Evolutionary conservation across 345 rosid species (phyloP).

Genomic region (Crucihimalaya himalaica): DNA sequence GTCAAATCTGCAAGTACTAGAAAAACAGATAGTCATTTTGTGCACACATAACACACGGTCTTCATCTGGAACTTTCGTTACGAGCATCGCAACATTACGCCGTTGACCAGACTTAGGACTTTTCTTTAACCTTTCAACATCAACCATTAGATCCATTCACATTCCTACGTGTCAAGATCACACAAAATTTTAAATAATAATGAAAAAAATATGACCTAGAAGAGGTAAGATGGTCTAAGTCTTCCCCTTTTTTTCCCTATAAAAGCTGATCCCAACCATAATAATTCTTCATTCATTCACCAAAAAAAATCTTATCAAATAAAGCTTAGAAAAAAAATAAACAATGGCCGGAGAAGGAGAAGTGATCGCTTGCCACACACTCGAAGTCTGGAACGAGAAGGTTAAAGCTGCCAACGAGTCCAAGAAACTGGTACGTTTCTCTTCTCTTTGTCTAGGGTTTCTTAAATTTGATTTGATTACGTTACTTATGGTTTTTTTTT

Average conservation of each 20-base stretch:
- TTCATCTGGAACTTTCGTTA: not conserved
- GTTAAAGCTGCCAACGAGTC: conserved; percentile 46
- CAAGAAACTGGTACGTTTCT: conserved; percentile 49
- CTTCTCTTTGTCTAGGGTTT: not conserved
- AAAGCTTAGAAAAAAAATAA: not conserved
- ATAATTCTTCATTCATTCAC: not conserved
- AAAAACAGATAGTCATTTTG: not conserved
- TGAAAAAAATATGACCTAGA: not conserved
- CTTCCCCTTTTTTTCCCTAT: not conserved
- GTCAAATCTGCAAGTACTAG: not conserved
- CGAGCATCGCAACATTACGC: not conserved
- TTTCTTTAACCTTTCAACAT: not conserved
- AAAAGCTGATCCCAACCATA: not conserved
- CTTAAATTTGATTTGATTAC: not conserved
- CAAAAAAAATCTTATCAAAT: not conserved
- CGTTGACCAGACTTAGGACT: not conserved
- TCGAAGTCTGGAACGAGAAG: conserved; percentile 51
- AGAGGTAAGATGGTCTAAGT: not conserved
- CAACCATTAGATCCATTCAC: not conserved
- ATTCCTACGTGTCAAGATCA: not conserved
- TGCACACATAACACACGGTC: not conserved
- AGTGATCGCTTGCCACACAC: conserved; percentile 57
- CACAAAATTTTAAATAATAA: too few species aligned
- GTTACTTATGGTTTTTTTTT: not conserved
- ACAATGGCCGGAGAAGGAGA: conserved; percentile 62